Base-by-base conservation (phyloP, 495 filamentous ascomycete species). In the Geoglossum glabrum region DNA sequence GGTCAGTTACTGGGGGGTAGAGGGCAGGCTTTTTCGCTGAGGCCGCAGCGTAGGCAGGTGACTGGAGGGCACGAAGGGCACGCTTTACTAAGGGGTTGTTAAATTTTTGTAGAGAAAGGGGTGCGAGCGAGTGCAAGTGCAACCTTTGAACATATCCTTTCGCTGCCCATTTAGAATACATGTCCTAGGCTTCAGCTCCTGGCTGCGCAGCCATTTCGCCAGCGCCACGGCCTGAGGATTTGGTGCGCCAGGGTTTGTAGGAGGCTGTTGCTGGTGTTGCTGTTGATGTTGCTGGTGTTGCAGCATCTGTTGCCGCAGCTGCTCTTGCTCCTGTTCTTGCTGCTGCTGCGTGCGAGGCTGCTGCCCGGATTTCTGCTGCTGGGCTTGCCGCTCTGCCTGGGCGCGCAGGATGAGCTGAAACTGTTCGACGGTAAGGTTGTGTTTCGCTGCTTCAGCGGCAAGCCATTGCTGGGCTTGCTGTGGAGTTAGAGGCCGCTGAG, bases 141-240 rank as follows among this genome's bases (percentile, higher is more conserved):
- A n/a, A 95, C 90, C 85, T 77, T 84, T 86, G 72, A 99, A 97
- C 82, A 99, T 89, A 61, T 99, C 90, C 72, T 95, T 97, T 59
- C 93, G 77, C 73, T 97, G 90, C 61, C 92, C 93, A 64, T 96
- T 89, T 62, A 95, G 75, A 59, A 99, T 93, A 71, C 84, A 88
- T 28, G 92, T 95, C 61, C 93, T 77, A 46, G 80, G 74, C 77
- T 99, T 99, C 61, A 99, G 73, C 62, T 87, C 76, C 71, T 96
- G 90, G 55, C 77, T 71, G 61, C 81, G 79, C 55, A 99, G 73
- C 73, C 90, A 99, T 64, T 88, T 83, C 62, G 93, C 93, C 26
- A 99, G 79, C 19, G 89, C 87, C 23, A 96, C 65, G 4, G 89
- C 90, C 64, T 87, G 83, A 36, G 92, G 90, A 60, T 90, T 86